Percentiles rank a stretch among this genome's conserved stretches.
phyloP scores from a whole-genome alignment of 768 basidiomycete species.

The Termitomyces sp. region DNA sequence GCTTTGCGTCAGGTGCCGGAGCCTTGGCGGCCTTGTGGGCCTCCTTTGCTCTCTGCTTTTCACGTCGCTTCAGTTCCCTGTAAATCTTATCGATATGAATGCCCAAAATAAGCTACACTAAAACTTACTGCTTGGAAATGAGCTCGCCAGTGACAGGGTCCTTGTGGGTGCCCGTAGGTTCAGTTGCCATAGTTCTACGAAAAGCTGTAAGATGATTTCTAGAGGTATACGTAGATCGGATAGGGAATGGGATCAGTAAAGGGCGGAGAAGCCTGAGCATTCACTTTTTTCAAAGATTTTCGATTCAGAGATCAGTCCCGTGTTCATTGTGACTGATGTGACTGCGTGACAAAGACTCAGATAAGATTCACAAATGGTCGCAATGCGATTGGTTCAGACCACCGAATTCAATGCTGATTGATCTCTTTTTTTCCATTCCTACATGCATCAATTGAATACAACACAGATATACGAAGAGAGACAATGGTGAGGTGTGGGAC shows the following conservation, averaged over 20 bases:
- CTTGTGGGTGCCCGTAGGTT: slow-evolving; percentile 49
- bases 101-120: slow-evolving; percentile 15
- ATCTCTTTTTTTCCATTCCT: slow-evolving; percentile 22
- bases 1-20: slow-evolving; percentile 35
- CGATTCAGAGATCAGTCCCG: slow-evolving; percentile 5
- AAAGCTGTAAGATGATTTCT: slow-evolving; percentile 2
- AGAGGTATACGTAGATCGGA: slow-evolving; percentile 6
- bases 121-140: slow-evolving; percentile 90
- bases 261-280: slow-evolving; percentile 30
- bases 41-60: slow-evolving; percentile 84
- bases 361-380: neutral
- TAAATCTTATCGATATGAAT: slow-evolving; percentile 25
- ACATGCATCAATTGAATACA: slow-evolving; percentile 21
- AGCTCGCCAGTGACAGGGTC: slow-evolving; percentile 93
- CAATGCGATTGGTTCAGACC: neutral
- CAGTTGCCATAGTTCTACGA: slow-evolving; percentile 35
- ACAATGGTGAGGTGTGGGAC: slow-evolving; percentile 11
- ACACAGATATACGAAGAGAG: slow-evolving; percentile 17
- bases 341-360: too few relatives aligned
- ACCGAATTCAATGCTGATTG: slow-evolving; percentile 7
- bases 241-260: slow-evolving; percentile 11
- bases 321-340: too few relatives aligned
- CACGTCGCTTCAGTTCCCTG: slow-evolving; percentile 92
- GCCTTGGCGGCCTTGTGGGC: slow-evolving; percentile 47
- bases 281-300: slow-evolving; percentile 21